Percentiles rank a stretch among this genome's conserved stretches.
phyloP scores from a whole-genome alignment of 1,284 basidiomycete genomes.

The Mycena sp. region DNA sequence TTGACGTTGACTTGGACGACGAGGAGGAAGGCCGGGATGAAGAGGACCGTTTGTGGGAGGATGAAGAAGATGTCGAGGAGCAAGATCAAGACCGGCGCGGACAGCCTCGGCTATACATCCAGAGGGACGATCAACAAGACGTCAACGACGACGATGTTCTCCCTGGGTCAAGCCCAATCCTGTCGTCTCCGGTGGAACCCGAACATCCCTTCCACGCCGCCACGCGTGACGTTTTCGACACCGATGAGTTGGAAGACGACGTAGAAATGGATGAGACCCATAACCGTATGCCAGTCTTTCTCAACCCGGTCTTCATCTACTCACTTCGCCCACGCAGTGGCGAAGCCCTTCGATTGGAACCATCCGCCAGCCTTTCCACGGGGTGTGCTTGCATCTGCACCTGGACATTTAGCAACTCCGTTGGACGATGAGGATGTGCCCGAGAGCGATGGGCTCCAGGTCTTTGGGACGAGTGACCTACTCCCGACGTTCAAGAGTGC shows the following conservation, averaged over 20 bases:
- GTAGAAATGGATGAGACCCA: neutral
- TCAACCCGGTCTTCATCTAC: neutral
- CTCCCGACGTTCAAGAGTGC: constrained; percentile 15
- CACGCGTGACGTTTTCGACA: neutral
- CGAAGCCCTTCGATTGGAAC: constrained; percentile 48
- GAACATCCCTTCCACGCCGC: constrained; percentile 3
- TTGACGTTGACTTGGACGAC: constrained; percentile 18
- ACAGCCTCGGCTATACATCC: neutral
- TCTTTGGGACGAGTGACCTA: constrained; percentile 21
- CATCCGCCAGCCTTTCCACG: constrained; percentile 46
- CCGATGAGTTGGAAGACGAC: constrained; percentile 19
- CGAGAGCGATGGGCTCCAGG: constrained; percentile 5
- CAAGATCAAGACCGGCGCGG: no score
- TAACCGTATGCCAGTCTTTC: neutral
- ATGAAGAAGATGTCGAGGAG: no score
- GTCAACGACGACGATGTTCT: constrained; percentile 17
- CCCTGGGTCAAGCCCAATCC: constrained; percentile 28
- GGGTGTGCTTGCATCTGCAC: constrained; percentile 37
- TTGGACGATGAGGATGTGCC: neutral
- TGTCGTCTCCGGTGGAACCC: constrained; percentile 26
- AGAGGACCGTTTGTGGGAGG: no score
- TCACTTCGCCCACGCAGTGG: constrained; percentile 9
- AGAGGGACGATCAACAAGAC: neutral
- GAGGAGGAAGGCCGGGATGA: no score
- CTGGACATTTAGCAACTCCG: constrained; percentile 37